A percentile compares a stretch with the other conserved stretches of the same genome.
Evolutionary conservation across 2,329 filamentous ascomycete genomes (phyloP).

Genomic region (Teratosphaeria zuluensis): DNA sequence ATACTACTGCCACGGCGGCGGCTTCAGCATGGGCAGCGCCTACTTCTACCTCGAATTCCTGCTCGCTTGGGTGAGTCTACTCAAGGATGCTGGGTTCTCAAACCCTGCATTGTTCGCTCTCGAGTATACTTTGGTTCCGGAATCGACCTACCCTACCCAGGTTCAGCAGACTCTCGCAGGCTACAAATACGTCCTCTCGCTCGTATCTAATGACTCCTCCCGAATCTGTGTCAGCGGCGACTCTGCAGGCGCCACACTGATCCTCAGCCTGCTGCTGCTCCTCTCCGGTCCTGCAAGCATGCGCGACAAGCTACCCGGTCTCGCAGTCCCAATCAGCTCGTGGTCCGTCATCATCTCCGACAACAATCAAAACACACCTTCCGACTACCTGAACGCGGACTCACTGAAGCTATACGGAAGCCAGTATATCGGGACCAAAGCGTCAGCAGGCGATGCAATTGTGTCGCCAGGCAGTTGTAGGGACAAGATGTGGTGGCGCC

Average conservation of each 20-base stretch:
- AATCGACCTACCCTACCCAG: constrained; percentile 63
- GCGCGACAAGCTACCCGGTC: constrained; percentile 40
- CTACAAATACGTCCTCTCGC: constrained; percentile 59
- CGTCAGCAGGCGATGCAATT: constrained; percentile 43
- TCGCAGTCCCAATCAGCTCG: constrained; percentile 68
- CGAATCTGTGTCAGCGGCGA: constrained; percentile 66
- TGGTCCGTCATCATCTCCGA: constrained; percentile 66
- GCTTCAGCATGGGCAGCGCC: constrained; percentile 71
- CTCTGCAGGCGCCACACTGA: constrained; percentile 66
- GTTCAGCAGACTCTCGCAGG: constrained; percentile 59
- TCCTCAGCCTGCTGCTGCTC: constrained; percentile 62
- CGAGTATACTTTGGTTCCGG: constrained; percentile 72
- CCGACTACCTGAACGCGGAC: constrained; percentile 63
- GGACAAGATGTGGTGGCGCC: constrained; percentile 56
- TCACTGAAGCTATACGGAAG: constrained; percentile 60
- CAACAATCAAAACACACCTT: constrained; percentile 57
- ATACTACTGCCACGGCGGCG: constrained; percentile 75
- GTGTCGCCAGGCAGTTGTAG: constrained; percentile 64
- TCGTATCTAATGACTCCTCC: constrained; percentile 48
- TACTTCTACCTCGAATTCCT: constrained; percentile 84
- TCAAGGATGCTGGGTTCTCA: constrained; percentile 54
- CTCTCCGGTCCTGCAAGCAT: constrained; percentile 43
- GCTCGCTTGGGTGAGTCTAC: constrained; percentile 57
- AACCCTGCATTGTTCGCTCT: constrained; percentile 73
- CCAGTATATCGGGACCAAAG: constrained; percentile 53